Conservation (phyloP, 305 asterid genomes). For the Plantago rigida region DNA sequence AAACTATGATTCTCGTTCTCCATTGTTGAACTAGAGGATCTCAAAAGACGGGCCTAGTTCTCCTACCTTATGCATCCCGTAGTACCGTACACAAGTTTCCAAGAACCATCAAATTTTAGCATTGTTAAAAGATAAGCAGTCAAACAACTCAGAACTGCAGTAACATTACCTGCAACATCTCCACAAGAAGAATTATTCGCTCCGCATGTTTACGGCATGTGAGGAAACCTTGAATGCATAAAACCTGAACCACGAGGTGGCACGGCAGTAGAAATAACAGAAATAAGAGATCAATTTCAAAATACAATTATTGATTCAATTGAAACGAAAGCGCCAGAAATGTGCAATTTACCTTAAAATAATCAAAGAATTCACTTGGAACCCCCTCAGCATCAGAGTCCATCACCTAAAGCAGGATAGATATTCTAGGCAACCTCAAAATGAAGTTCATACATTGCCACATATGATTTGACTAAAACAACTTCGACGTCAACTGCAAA, state of each 20-base stretch:
- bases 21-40: background rate
- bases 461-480: conserved; percentile 11
- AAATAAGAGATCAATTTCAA: conserved; percentile 11
- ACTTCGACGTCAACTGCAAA: conserved; percentile 15
- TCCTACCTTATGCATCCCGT: background rate
- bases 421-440: conserved; percentile 17
- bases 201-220: conserved; percentile 95
- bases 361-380: conserved; percentile 94
- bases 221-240: conserved; percentile 92
- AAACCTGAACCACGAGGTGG: conserved; percentile 46
- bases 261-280: conserved; percentile 19
- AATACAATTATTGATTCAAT: conserved; percentile 1
- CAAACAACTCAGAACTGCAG: background rate
- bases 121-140: conserved; percentile 1
- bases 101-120: conserved; percentile 13
- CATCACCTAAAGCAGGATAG: conserved; percentile 53
- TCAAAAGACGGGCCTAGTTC: background rate
- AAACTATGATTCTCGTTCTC: background rate
- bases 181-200: conserved; percentile 93
- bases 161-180: conserved; percentile 78
- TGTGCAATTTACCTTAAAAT: conserved; percentile 55
- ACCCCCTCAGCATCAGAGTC: conserved; percentile 97
- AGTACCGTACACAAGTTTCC: conserved; percentile 1
- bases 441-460: conserved; percentile 11
- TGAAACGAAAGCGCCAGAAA: conserved; percentile 15